Evolutionary conservation across 2,329 filamentous ascomycete genomes (phyloP).

Genomic region (Trichoderma breve): DNA sequence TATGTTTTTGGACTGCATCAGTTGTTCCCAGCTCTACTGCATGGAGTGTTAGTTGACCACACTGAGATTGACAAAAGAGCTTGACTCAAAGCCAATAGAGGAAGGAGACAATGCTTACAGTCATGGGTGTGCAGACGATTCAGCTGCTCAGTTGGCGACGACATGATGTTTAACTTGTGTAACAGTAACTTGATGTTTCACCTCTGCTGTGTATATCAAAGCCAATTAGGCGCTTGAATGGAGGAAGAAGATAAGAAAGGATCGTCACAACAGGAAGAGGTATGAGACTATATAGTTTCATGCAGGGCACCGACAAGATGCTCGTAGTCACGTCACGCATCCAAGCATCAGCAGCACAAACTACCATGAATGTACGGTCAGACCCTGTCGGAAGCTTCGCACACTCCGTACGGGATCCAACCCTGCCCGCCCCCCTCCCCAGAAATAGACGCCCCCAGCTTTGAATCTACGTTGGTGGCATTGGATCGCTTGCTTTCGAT

Average conservation of each 20-base stretch:
- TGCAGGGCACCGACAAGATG: conserved; percentile 2
- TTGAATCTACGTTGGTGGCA: not conserved
- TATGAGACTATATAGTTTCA: conserved; percentile 6
- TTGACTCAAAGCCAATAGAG: not conserved
- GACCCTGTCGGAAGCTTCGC: not conserved
- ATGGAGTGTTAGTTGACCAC: not conserved
- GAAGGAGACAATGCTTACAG: conserved; percentile 14
- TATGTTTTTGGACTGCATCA: conserved; percentile 51
- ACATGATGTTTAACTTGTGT: conserved; percentile 1
- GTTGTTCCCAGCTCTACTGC: conserved; percentile 51
- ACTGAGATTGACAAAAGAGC: not conserved
- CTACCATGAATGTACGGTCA: not conserved
- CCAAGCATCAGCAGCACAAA: not conserved
- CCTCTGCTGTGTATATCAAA: not conserved
- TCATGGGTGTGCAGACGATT: conserved; percentile 24
- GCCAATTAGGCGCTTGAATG: not conserved
- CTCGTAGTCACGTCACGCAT: not conserved
- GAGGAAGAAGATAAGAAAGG: not conserved
- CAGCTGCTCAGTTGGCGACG: not conserved
- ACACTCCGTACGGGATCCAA: not conserved
- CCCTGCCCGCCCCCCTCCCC: not conserved
- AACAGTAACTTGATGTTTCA: not conserved
- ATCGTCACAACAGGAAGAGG: not conserved
- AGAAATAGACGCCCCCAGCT: not conserved
- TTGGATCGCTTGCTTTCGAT: conserved; percentile 9